These are phyloP conservation scores for Boletus tylopilopsis DNA, from an alignment of 768 basidiomycete genomes.

Conservation along the genomic window DNA sequence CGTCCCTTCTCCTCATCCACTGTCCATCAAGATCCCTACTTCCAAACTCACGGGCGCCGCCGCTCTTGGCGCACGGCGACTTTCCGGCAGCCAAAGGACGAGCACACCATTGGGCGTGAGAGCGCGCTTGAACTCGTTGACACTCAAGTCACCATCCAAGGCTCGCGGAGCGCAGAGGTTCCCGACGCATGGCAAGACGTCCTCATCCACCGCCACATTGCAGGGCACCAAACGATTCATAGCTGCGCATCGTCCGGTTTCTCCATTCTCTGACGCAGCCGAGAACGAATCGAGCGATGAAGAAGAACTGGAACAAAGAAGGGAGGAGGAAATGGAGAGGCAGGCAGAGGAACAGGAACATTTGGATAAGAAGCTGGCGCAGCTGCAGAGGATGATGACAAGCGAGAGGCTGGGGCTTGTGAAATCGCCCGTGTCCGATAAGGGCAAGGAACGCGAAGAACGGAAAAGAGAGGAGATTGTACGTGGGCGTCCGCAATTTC, in stretches of 20 bases:
- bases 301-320: conserved; percentile 47
- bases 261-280: conserved; percentile 51
- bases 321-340: conserved; percentile 68
- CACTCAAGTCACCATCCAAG: conserved; percentile 46
- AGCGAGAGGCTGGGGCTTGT: conserved; percentile 72
- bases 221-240: conserved; percentile 41
- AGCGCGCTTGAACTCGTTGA: conserved; percentile 67
- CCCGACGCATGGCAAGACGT: conserved; percentile 39
- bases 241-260: conserved; percentile 35
- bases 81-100: conserved; percentile 42
- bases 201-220: conserved; percentile 69
- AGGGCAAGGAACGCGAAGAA: conserved; percentile 34
- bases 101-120: conserved; percentile 61
- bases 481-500: conserved; percentile 40
- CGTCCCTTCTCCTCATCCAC: conserved; percentile 8
- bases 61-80: conserved; percentile 18
- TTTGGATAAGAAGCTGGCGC: conserved; percentile 61
- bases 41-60: conserved; percentile 5
- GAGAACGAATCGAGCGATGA: conserved; percentile 59
- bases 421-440: conserved; percentile 31
- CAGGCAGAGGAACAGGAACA: conserved; percentile 64
- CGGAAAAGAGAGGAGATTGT: conserved; percentile 24
- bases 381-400: conserved; percentile 70
- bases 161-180: conserved; percentile 11
- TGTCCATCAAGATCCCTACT: conserved; percentile 27